These are phyloP conservation scores for Mortierella sp. DNA, from an alignment of 371 early-diverging fungal genomes.

Conservation along the genomic window DNA sequence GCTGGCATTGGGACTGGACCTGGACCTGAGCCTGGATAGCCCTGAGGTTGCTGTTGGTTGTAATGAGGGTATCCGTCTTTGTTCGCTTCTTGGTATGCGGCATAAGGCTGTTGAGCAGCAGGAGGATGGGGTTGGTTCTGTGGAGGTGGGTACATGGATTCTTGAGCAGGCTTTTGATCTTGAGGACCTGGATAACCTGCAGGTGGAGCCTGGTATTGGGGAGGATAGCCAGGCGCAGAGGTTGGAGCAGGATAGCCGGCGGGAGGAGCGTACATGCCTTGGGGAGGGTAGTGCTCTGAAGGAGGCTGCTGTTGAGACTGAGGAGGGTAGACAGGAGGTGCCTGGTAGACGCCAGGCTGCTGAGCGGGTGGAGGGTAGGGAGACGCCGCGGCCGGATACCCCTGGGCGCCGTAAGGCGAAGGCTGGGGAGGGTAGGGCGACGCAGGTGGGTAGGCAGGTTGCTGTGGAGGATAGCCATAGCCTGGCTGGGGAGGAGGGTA, in stretches of 20 bases:
- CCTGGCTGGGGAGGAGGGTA: slow-evolving; percentile 23
- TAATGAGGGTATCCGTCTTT: slow-evolving; percentile 1
- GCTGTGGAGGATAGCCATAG: slow-evolving; percentile 24
- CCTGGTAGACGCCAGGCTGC: slow-evolving; percentile 5
- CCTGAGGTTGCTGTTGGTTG: slow-evolving; percentile 2
- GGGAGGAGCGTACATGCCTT: slow-evolving; percentile 6
- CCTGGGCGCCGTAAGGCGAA: background rate
- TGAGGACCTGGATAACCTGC: slow-evolving; percentile 22
- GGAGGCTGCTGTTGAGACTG: slow-evolving; percentile 3
- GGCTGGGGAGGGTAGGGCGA: slow-evolving; percentile 14
- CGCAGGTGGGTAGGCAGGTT: background rate
- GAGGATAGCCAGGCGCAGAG: background rate
- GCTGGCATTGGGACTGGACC: background rate
- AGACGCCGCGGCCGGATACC: background rate
- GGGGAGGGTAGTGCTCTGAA: background rate
- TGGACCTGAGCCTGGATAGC: background rate
- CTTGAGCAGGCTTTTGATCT: slow-evolving; percentile 4
- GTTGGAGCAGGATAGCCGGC: slow-evolving; percentile 8
- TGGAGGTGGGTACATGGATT: background rate
- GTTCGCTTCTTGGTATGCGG: slow-evolving; percentile 15
- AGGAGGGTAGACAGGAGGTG: slow-evolving; percentile 1
- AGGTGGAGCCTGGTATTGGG: slow-evolving; percentile 14
- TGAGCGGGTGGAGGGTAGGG: background rate
- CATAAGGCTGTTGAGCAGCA: slow-evolving; percentile 7
- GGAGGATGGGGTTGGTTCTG: slow-evolving; percentile 10